Evolutionary conservation across 2,329 filamentous ascomycete genomes (phyloP).

Genomic region (Endoconidiophora polonica): DNA sequence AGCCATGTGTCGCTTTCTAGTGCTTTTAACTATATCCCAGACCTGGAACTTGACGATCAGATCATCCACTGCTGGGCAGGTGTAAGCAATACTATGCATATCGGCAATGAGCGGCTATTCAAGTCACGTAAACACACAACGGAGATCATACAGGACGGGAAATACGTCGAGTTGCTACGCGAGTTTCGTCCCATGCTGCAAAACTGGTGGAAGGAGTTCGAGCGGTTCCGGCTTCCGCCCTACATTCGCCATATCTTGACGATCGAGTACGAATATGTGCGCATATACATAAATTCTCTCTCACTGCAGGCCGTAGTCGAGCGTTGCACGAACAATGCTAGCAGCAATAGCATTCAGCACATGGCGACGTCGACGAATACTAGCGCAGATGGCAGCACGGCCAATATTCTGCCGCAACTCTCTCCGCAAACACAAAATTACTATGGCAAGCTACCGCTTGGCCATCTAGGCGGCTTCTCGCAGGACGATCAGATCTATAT

Average conservation of each 20-base stretch:
- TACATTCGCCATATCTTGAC: slow-evolving; percentile 61
- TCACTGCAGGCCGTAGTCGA: slow-evolving; percentile 91
- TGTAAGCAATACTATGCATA: slow-evolving; percentile 82
- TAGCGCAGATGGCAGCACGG: slow-evolving; percentile 21
- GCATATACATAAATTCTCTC: slow-evolving; percentile 87
- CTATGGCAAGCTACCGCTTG: slow-evolving; percentile 46
- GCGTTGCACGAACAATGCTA: slow-evolving; percentile 64
- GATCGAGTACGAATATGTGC: slow-evolving; percentile 91
- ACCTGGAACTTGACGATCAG: slow-evolving; percentile 49
- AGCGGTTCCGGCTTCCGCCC: slow-evolving; percentile 52
- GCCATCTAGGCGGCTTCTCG: slow-evolving; percentile 46
- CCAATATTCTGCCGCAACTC: slow-evolving; percentile 25
- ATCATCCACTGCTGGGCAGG: slow-evolving; percentile 83
- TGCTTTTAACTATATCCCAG: slow-evolving; percentile 48
- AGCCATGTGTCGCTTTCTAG: slow-evolving; percentile 42
- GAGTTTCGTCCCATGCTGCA: slow-evolving; percentile 64
- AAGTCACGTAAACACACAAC: slow-evolving; percentile 74
- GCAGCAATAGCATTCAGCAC: slow-evolving; percentile 22
- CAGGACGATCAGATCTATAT: slow-evolving; percentile 56
- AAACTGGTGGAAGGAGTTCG: slow-evolving; percentile 69
- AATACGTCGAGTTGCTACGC: slow-evolving; percentile 65
- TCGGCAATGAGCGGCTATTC: slow-evolving; percentile 79
- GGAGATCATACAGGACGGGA: slow-evolving; percentile 70
- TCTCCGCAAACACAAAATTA: slow-evolving; percentile 50
- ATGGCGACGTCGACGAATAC: slow-evolving; percentile 18